A percentile compares a stretch with the other conserved stretches of the same genome.
Conservation (phyloP, 2,329 filamentous ascomycete genomes). For the Alternaria atra region DNA sequence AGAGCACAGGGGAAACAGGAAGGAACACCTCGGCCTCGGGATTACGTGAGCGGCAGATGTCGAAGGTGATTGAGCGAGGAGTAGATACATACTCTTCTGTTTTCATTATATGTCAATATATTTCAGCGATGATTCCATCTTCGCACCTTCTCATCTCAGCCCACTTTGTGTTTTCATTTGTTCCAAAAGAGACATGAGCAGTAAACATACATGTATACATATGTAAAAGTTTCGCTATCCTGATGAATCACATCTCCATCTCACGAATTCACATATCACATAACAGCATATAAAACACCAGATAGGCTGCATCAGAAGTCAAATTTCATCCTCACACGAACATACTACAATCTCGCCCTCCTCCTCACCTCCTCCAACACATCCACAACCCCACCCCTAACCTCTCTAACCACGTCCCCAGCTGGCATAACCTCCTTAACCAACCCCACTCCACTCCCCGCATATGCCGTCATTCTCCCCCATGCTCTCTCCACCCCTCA, state of each 20-base stretch:
- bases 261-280: background rate
- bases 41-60: background rate
- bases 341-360: background rate
- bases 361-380: background rate
- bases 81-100: background rate
- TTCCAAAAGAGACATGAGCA: background rate
- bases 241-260: conserved; percentile 1
- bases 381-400: conserved; percentile 50
- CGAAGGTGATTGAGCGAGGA: background rate
- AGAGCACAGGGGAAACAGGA: background rate
- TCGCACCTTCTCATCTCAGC: background rate
- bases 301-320: background rate
- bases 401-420: conserved; percentile 61
- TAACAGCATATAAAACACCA: too few species aligned
- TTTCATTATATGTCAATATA: background rate
- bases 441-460: conserved; percentile 68
- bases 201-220: conserved; percentile 1
- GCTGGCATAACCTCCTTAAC: conserved; percentile 61
- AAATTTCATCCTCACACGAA: background rate
- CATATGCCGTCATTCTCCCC: conserved; percentile 68
- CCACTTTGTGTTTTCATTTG: background rate
- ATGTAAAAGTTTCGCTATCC: background rate
- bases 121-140: background rate
- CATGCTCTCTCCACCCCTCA: conserved; percentile 57
- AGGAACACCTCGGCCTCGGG: background rate